Evolutionary conservation across 257 asterid species (phyloP).

Genomic region (Schizonepeta tenuifolia): DNA sequence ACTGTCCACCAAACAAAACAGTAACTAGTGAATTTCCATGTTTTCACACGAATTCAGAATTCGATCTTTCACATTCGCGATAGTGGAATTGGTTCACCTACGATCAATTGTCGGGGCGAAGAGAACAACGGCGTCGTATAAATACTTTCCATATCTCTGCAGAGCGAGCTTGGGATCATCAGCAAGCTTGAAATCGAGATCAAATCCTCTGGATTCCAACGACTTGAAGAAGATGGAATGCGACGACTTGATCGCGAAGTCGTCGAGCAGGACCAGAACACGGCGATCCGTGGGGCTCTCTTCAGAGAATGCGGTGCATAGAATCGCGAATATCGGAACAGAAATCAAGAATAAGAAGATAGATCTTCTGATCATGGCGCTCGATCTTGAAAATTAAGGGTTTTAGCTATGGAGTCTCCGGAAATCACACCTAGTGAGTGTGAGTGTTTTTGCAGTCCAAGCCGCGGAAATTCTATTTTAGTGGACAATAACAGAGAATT

Average conservation of each 20-base stretch:
- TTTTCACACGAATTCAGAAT: neutral
- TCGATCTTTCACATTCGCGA: neutral
- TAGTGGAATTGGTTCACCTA: slow-evolving; percentile 36
- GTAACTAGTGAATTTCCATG: neutral
- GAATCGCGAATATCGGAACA: slow-evolving; percentile 32
- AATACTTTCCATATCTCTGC: slow-evolving; percentile 74
- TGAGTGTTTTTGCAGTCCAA: neutral
- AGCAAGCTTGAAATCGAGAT: slow-evolving; percentile 77
- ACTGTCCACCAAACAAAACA: neutral
- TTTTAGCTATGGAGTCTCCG: slow-evolving; percentile 24
- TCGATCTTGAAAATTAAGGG: slow-evolving; percentile 27
- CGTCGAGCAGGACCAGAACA: slow-evolving; percentile 68
- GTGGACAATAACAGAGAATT: neutral
- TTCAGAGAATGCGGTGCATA: slow-evolving; percentile 63
- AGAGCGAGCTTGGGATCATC: slow-evolving; percentile 76
- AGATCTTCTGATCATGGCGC: slow-evolving; percentile 38
- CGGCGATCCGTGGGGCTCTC: slow-evolving; percentile 73
- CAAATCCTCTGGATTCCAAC: slow-evolving; percentile 56
- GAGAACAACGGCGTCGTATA: slow-evolving; percentile 64
- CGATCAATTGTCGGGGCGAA: slow-evolving; percentile 72
- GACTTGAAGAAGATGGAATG: slow-evolving; percentile 76
- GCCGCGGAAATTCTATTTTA: neutral
- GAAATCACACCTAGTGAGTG: slow-evolving; percentile 25
- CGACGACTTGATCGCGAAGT: slow-evolving; percentile 67
- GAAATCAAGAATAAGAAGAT: slow-evolving; percentile 21